A percentile compares a stretch with the other conserved stretches of the same genome.
Conservation (phyloP, 306 rosid species). For the Citrullus colocynthis region DNA sequence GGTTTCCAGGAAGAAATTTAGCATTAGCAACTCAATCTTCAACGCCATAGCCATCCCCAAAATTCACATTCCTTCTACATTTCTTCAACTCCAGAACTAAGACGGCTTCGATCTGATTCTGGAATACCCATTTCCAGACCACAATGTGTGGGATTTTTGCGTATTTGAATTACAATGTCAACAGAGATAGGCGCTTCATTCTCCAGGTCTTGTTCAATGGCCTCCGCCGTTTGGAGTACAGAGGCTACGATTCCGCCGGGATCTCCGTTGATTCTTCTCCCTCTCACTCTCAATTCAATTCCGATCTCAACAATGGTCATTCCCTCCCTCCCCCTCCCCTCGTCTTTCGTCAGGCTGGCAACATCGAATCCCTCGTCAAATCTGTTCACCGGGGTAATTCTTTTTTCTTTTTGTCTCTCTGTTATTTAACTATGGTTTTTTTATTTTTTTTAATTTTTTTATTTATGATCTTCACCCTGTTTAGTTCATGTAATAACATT, state of each 20-base stretch:
- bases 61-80: not conserved
- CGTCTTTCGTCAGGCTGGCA: conserved; percentile 85
- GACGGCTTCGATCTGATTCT: not conserved
- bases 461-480: not conserved
- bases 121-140: not conserved
- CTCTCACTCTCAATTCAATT: conserved; percentile 11
- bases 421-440: no score
- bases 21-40: not conserved
- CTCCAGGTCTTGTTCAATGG: conserved; percentile 90
- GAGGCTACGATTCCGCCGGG: conserved; percentile 98
- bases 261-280: conserved; percentile 57
- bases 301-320: conserved; percentile 16
- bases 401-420: no score
- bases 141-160: conserved; percentile 96
- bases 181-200: conserved; percentile 73
- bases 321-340: conserved; percentile 32
- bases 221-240: conserved; percentile 69
- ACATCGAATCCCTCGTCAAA: conserved; percentile 88
- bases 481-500: conserved; percentile 4
- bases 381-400: conserved; percentile 60
- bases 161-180: conserved; percentile 74
- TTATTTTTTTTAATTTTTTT: not conserved
- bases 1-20: not conserved
- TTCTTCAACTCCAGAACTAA: not conserved
- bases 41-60: not conserved